Conservation (phyloP, 2,329 filamentous ascomycete genomes). For the Claviceps lovelessii region DNA sequence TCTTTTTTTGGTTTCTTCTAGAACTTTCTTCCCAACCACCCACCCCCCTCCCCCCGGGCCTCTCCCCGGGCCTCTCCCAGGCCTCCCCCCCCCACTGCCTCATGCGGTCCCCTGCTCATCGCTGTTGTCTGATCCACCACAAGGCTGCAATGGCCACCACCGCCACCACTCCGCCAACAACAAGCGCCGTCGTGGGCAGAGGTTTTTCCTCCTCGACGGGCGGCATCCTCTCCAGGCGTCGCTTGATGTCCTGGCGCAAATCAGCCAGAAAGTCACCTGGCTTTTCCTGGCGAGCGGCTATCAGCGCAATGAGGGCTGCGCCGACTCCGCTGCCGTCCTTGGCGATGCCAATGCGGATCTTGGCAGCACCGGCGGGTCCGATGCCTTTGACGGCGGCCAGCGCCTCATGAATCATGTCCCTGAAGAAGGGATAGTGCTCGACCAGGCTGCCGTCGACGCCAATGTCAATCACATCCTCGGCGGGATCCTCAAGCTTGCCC, state of each 20-base stretch:
- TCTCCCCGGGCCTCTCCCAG: no score
- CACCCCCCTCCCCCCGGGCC: no score
- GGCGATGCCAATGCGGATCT: conserved; percentile 85
- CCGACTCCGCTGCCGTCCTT: conserved; percentile 81
- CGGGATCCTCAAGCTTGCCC: conserved; percentile 48
- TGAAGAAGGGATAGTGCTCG: conserved; percentile 89
- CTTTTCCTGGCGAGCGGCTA: conserved; percentile 58
- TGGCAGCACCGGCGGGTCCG: conserved; percentile 63
- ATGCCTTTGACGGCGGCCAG: conserved; percentile 64
- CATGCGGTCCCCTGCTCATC: neutral
- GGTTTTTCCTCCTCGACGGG: conserved; percentile 17
- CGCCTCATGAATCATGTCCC: conserved; percentile 74
- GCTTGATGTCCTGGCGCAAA: conserved; percentile 25
- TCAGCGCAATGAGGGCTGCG: conserved; percentile 83
- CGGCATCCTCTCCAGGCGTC: conserved; percentile 20
- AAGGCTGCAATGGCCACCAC: conserved; percentile 23
- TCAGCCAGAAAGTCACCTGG: conserved; percentile 28
- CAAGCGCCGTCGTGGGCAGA: conserved; percentile 17
- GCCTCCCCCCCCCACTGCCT: neutral
- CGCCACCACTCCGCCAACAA: conserved; percentile 23
- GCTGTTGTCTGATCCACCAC: conserved; percentile 21
- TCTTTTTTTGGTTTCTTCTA: neutral
- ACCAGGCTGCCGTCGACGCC: conserved; percentile 91
- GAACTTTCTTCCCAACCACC: no score
- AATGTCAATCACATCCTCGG: conserved; percentile 66